Base-by-base conservation (phyloP, 2,329 filamentous ascomycete genomes). In the Fusarium anthophilum region DNA sequence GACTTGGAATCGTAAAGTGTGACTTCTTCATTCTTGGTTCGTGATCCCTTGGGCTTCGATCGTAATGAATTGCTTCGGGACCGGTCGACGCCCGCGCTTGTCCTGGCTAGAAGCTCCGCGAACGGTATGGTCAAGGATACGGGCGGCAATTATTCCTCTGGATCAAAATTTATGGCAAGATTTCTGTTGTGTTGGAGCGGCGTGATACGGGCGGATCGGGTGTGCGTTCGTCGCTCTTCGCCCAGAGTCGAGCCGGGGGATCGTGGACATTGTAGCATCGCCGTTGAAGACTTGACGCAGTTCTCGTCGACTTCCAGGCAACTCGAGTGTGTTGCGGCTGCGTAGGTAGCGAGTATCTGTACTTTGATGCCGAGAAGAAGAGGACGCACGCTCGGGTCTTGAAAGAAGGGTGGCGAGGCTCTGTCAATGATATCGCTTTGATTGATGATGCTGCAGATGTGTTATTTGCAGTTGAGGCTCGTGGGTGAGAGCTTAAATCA, bases 131-230 rank as follows among this genome's bases (percentile, higher is more conserved):
- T 3, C 10, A 37, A 20, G 17, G 9, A 13, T 32, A 50, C 5
- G 8, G 11, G 8, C 2, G 8, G 18, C 6, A 7, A 18, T 4
- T 18, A 0, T 18, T 35, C 11, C 32, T 32, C 14, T 24, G 4
- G 11, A 24, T 4, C 3, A 30, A 5, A 17, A 4, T 0, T 1
- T 26, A 26, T 12, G 6, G 7, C 15, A 4, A 24, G 5, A 3
- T 18, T 51, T 11, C 14, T 18, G 7, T 24, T n/a, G 2, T 13
- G 0, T 32, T 32, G 28, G 22, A 18, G 15, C 8, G 14, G 47
- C 22, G 28, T 13, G 47, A 32, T 50, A 18, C 14, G 11, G 22
- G 28, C 22, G 15, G 2, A n/a, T 32, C 28, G 14, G 11, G 4
- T 50, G 32, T 35, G 13, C 22, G 47, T 14, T 32, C 22, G 30